A percentile compares a stretch with the other conserved stretches of the same genome.
phyloP scores from a whole-genome alignment of 495 filamentous ascomycete species.

The Penicillium arizonense region DNA sequence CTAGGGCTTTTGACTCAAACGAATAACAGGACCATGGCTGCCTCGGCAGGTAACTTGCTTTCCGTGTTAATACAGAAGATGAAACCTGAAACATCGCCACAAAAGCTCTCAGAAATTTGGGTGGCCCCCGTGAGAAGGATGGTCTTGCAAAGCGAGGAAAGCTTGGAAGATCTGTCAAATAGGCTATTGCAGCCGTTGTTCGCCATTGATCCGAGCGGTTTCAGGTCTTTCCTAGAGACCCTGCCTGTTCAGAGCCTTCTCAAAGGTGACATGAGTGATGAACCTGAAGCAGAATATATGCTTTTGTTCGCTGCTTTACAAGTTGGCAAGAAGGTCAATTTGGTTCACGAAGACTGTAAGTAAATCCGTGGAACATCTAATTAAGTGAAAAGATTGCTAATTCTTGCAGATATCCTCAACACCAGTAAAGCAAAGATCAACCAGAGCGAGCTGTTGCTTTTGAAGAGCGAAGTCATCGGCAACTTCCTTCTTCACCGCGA shows the following conservation, averaged over 20 bases:
- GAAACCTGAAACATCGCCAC: slow-evolving; percentile 21
- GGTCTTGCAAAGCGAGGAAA: slow-evolving; percentile 46
- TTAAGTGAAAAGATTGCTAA: slow-evolving; percentile 11
- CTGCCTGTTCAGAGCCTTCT: slow-evolving; percentile 40
- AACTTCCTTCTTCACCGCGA: slow-evolving; percentile 62
- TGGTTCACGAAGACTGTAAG: slow-evolving; percentile 73
- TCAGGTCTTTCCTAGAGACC: slow-evolving; percentile 53
- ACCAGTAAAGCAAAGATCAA: slow-evolving; percentile 12
- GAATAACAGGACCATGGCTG: slow-evolving; percentile 55
- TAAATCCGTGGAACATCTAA: background rate
- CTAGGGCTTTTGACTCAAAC: slow-evolving; percentile 38
- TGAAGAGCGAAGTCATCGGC: slow-evolving; percentile 42
- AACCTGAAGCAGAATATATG: slow-evolving; percentile 51
- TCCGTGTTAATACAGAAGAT: slow-evolving; percentile 53
- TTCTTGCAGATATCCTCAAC: slow-evolving; percentile 28
- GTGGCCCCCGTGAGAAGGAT: slow-evolving; percentile 35
- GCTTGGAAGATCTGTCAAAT: slow-evolving; percentile 63
- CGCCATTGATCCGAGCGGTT: slow-evolving; percentile 52
- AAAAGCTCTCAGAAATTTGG: slow-evolving; percentile 30
- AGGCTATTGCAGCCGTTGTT: slow-evolving; percentile 76
- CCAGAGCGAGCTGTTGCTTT: slow-evolving; percentile 22
- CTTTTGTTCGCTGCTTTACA: slow-evolving; percentile 69
- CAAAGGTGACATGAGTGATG: slow-evolving; percentile 38
- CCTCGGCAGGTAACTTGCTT: slow-evolving; percentile 63
- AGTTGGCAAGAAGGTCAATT: slow-evolving; percentile 72